Conservation (phyloP, 106 monocot species). For the Chionographis japonica region DNA sequence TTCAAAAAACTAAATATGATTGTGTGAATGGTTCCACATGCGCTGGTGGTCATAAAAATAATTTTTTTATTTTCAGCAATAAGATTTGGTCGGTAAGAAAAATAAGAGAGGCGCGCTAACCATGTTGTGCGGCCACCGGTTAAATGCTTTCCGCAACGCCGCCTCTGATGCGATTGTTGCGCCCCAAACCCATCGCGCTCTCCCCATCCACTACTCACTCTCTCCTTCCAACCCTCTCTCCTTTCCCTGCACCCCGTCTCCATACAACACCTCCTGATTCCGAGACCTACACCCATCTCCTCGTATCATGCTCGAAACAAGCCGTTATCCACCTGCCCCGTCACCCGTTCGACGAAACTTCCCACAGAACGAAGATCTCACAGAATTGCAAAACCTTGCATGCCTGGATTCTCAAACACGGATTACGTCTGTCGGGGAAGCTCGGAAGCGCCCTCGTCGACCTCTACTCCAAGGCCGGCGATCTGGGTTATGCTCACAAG, state of each 20-base stretch:
- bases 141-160: constrained; percentile 1
- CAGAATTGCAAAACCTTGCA: constrained; percentile 30
- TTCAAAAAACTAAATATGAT: no score
- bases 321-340: constrained; percentile 2
- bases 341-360: constrained; percentile 36
- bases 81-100: no score
- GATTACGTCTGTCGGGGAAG: constrained; percentile 24
- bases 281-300: constrained; percentile 27
- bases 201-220: no score
- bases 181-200: no score
- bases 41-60: no score
- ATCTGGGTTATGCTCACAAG: constrained; percentile 31
- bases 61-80: no score
- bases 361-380: background rate
- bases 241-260: background rate
- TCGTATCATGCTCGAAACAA: constrained; percentile 29
- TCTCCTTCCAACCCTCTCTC: background rate
- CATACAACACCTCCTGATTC: constrained; percentile 9
- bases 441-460: constrained; percentile 52
- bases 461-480: constrained; percentile 79
- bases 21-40: no score
- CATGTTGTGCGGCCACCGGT: no score
- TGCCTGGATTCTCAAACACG: constrained; percentile 33
- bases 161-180: no score
- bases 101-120: no score